phyloP scores from a whole-genome alignment of 2,329 filamentous ascomycete genomes.

The Sphaerulina musiva region DNA sequence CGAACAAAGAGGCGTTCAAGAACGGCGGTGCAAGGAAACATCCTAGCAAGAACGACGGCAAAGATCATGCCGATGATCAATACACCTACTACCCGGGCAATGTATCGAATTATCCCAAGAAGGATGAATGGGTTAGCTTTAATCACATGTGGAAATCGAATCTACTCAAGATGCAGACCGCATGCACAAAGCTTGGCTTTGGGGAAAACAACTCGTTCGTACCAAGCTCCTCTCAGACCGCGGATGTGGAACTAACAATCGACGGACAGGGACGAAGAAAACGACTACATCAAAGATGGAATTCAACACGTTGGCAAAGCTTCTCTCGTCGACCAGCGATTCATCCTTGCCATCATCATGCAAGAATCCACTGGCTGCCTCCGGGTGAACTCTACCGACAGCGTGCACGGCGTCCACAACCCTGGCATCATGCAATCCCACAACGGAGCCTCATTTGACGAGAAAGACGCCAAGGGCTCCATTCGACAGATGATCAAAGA shows the following conservation, averaged over 20 bases:
- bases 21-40: conserved; percentile 7
- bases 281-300: conserved; percentile 34
- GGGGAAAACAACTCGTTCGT: conserved; percentile 8
- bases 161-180: background rate
- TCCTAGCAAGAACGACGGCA: conserved; percentile 5
- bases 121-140: conserved; percentile 17
- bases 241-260: background rate
- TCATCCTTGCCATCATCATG: conserved; percentile 41
- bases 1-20: conserved; percentile 10
- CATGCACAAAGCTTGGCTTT: conserved; percentile 9
- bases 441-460: conserved; percentile 31
- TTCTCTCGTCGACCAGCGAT: conserved; percentile 36
- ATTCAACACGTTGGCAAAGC: conserved; percentile 32
- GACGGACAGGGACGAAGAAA: conserved; percentile 34
- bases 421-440: conserved; percentile 45
- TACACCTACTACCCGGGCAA: conserved; percentile 14
- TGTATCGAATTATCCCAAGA: conserved; percentile 4
- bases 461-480: conserved; percentile 21
- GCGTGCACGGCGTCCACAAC: conserved; percentile 36
- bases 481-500: conserved; percentile 38
- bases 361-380: conserved; percentile 44
- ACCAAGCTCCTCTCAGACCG: background rate
- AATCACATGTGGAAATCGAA: conserved; percentile 30
- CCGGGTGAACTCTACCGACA: conserved; percentile 34
- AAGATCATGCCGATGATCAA: conserved; percentile 9